Percentiles rank a stretch among this genome's conserved stretches.
Conservation (phyloP, 2,329 filamentous ascomycete genomes). For the Graphiopsis chlorocephala region DNA sequence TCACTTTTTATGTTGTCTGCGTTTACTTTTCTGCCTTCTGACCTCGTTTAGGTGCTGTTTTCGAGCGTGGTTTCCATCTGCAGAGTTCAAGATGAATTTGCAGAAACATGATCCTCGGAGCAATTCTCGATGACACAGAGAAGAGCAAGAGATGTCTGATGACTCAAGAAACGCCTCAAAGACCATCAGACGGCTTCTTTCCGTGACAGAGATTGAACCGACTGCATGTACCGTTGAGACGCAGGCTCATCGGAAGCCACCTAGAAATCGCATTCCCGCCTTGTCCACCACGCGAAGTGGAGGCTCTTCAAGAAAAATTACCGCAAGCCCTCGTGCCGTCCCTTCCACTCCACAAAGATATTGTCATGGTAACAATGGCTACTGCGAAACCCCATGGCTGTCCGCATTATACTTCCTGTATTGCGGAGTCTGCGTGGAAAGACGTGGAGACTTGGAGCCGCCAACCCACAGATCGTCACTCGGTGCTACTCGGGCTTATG, state of each 20-base stretch:
- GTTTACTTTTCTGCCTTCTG: no score
- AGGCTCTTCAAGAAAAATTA: background rate
- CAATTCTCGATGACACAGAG: no score
- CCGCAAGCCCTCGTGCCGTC: slow-evolving; percentile 1
- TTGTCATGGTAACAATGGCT: background rate
- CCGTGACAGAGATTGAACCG: no score
- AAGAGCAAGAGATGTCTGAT: no score
- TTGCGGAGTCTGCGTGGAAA: slow-evolving; percentile 10
- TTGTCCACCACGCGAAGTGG: background rate
- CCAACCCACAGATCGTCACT: slow-evolving; percentile 4
- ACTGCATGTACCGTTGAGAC: background rate
- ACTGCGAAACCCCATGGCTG: slow-evolving; percentile 3
- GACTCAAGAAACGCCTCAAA: no score
- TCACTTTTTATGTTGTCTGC: no score
- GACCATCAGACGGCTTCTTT: no score
- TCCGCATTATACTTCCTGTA: background rate
- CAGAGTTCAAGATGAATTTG: no score
- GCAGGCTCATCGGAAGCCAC: background rate
- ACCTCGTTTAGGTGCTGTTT: no score
- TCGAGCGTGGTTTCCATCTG: no score
- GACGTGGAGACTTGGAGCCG: slow-evolving; percentile 4
- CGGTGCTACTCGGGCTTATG: slow-evolving; percentile 12
- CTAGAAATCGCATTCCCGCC: background rate
- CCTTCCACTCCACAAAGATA: background rate
- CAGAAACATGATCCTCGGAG: no score